Base-by-base conservation (phyloP, 2,329 filamentous ascomycete species). In the Penicillium sp. region DNA sequence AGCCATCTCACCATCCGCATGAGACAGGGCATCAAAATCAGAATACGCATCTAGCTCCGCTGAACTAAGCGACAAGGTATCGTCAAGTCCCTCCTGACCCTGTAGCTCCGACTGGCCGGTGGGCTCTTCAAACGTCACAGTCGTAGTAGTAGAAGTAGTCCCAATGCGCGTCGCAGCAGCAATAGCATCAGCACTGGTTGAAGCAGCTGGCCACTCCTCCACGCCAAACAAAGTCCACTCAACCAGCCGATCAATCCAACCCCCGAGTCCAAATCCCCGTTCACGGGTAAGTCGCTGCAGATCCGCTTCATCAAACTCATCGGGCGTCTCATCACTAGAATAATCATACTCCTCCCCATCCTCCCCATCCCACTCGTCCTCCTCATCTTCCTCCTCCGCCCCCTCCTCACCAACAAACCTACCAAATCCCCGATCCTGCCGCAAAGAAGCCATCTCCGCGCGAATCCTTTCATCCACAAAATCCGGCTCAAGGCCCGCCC, bases 241-340 rank as follows among this genome's bases (percentile, higher is more conserved):
- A 53, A 86, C 81, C 31, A 86, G 63, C 21, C 78, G 72, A 59
- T 87, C 84, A 62, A 87, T 75, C 77, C 82, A 81, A 9, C 76
- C 71, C 0, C 83, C 83, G 4, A 86, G 67, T 0, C 83, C 81
- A 55, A 82, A 83, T 1, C 79, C 79, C n/a, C 75, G 72, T 59
- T 80, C 76, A 21, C 75, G 71, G 11, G 81, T 81, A 28, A 85
- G 67, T 2, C 76, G 71, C 37, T 79, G 78, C 16, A 85, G 68
- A 62, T 84, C 82, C 21, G 76, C 76, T 61, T 85, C 83, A 43
- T 83, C 81, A 4, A 78, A 73, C 3, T 74, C 72, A 39, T 67
- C 64, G n/a, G 40, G 44, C 10, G 29, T 53, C 29, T 58, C 56
- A 31, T 64, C 54, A 3, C 58, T 62, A 16, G 40, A 56, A 19